Base-by-base conservation (phyloP, 2,329 filamentous ascomycete genomes). In the Paraconiothyrium brasiliense region DNA sequence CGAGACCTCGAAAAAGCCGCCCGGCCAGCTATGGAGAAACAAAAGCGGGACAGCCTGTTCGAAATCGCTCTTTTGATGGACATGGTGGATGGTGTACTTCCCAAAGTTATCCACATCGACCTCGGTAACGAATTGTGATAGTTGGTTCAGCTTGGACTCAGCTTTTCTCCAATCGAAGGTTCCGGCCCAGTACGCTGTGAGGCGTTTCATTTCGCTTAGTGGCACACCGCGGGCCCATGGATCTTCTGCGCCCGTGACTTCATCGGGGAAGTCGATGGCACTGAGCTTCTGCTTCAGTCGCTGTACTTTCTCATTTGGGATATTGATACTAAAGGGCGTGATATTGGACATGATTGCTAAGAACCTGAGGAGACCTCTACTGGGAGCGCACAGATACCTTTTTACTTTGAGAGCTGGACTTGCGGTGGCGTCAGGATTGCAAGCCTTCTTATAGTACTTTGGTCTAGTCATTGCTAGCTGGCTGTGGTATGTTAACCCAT, bases 11-110 rank as follows among this genome's bases (percentile, higher is more conserved):
- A 90, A 73, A 71, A 91, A 92, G 65, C 85, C 89, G 1, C 90
- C 90, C 0, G 90, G 90, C 86, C 87, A 91, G 13, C 89, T 88
- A 71, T 92, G 89, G 16, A 83, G 81, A 72, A 92, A 91, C 0
- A 92, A 73, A 32, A 92, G 72, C 0, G 90, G 89, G 47, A 92
- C 86, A 1, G 87, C 87, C 22, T 81, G 80, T 1, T 81, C 66
- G 2, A 79, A 79, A 1, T 76, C 70, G 67, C 84, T 87, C 52
- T 75, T 80, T 65, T 89, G 82, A 70, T 91, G 86, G 2, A 91
- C 74, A 71, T 89, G 90, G 75, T 92, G 90, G 3, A 92, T 80
- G 32, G 88, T 80, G 54, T 90, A 71, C 0, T 82, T 78, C 2
- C 82, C 87, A 67, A 89, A 90, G 0, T 85, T 87, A 11, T 87